These are phyloP conservation scores for Globisporangium yorkense DNA, from an alignment of 352 stramenopile genomes.

Conservation along the genomic window DNA sequence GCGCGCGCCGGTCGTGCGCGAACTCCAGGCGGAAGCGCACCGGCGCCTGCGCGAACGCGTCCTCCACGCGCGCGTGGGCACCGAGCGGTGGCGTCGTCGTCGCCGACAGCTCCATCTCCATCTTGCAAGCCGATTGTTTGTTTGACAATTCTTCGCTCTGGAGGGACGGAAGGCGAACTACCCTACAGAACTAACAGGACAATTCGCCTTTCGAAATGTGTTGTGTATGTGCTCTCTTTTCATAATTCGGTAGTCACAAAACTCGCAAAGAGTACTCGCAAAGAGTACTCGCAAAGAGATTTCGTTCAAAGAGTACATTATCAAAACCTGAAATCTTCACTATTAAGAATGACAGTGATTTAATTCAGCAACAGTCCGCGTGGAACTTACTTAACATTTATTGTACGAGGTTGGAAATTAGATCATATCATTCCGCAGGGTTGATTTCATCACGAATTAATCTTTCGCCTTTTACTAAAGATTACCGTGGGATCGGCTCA, in stretches of 20 bases:
- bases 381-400: not conserved
- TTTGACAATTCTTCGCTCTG: not conserved
- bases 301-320: too few relatives aligned
- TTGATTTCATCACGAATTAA: slow-evolving; percentile 81
- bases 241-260: too few relatives aligned
- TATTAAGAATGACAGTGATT: too few relatives aligned
- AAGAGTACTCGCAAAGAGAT: too few relatives aligned
- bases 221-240: too few relatives aligned
- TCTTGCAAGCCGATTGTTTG: not conserved
- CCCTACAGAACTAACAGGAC: too few relatives aligned
- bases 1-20: slow-evolving; percentile 50
- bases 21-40: slow-evolving; percentile 71
- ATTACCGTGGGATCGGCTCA: slow-evolving; percentile 88
- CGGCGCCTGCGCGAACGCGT: slow-evolving; percentile 30
- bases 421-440: slow-evolving; percentile 23
- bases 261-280: too few relatives aligned
- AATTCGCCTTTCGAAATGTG: too few relatives aligned
- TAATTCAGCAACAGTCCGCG: not conserved
- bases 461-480: slow-evolving; percentile 95
- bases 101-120: not conserved
- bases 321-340: too few relatives aligned
- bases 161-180: not conserved
- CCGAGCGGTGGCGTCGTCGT: slow-evolving; percentile 15
- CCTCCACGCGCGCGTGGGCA: slow-evolving; percentile 27
- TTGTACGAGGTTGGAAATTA: not conserved